phyloP scores from a whole-genome alignment of 345 rosid genomes.

The Brassica incana region DNA sequence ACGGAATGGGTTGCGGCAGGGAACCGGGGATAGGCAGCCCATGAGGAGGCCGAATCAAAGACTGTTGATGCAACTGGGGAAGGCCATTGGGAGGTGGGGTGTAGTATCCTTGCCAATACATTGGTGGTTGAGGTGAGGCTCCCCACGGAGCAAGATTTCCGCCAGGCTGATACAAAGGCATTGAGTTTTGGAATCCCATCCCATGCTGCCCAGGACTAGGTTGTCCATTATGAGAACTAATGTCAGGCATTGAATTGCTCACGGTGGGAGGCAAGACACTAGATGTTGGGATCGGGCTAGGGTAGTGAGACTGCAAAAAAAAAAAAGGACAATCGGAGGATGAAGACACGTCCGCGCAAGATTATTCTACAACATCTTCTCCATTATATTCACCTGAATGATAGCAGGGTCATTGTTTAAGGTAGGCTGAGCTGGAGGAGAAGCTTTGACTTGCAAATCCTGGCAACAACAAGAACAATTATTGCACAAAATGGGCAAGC shows the following conservation, averaged over 20 bases:
- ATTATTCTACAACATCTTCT: not conserved
- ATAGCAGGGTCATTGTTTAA: slow-evolving; percentile 91
- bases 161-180: slow-evolving; percentile 89
- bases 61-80: slow-evolving; percentile 80
- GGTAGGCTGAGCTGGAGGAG: slow-evolving; percentile 60
- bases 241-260: slow-evolving; percentile 56
- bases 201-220: slow-evolving; percentile 50
- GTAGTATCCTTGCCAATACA: slow-evolving; percentile 95
- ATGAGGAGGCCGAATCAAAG: slow-evolving; percentile 75
- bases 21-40: slow-evolving; percentile 68
- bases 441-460: slow-evolving; percentile 96
- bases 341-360: slow-evolving; percentile 5
- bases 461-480: slow-evolving; percentile 34
- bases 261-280: slow-evolving; percentile 60
- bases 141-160: slow-evolving; percentile 84
- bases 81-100: slow-evolving; percentile 72
- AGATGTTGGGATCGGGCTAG: slow-evolving; percentile 57
- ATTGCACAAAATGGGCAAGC: not conserved
- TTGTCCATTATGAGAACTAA: slow-evolving; percentile 52
- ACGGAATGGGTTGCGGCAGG: slow-evolving; percentile 73
- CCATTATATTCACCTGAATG: slow-evolving; percentile 61
- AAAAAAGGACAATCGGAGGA: not conserved
- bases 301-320: slow-evolving; percentile 80
- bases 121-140: slow-evolving; percentile 70
- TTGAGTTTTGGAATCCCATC: slow-evolving; percentile 63